Evolutionary conservation across 2,329 filamentous ascomycete species (phyloP).

Genomic region (Lithohypha guttulata): DNA sequence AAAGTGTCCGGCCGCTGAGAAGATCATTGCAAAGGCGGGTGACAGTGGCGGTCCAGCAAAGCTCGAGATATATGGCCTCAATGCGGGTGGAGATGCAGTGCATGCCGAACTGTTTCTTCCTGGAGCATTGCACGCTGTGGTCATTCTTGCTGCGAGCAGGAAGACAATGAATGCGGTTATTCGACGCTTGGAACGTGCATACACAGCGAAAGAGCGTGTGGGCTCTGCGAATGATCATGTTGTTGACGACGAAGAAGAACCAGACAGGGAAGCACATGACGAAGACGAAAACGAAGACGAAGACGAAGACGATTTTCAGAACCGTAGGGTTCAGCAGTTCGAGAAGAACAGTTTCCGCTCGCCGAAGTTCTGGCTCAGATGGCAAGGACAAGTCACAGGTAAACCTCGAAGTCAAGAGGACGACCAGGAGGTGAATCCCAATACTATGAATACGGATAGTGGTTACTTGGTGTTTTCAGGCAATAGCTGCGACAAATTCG

Average conservation of each 20-base stretch:
- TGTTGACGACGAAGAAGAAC: not conserved
- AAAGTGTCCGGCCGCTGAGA: slow-evolving; percentile 1
- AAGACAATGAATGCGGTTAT: slow-evolving; percentile 1
- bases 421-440: no score
- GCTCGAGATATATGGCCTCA: not conserved
- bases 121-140: not conserved
- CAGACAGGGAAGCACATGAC: no score
- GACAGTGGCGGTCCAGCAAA: not conserved
- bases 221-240: not conserved
- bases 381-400: slow-evolving; percentile 2
- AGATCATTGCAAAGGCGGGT: not conserved
- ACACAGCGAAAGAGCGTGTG: not conserved
- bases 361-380: slow-evolving; percentile 7
- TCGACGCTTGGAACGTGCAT: not conserved
- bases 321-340: not conserved
- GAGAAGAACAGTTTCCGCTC: slow-evolving; percentile 9
- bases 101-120: slow-evolving; percentile 1
- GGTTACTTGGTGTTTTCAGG: slow-evolving; percentile 7
- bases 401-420: not conserved
- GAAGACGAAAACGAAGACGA: not conserved
- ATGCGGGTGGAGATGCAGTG: not conserved
- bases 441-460: not conserved
- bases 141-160: slow-evolving; percentile 2
- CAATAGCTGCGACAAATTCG: slow-evolving; percentile 5
- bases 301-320: not conserved